Base-by-base conservation (phyloP, 2,329 filamentous ascomycete species). In the Penicillium janthinellum region DNA sequence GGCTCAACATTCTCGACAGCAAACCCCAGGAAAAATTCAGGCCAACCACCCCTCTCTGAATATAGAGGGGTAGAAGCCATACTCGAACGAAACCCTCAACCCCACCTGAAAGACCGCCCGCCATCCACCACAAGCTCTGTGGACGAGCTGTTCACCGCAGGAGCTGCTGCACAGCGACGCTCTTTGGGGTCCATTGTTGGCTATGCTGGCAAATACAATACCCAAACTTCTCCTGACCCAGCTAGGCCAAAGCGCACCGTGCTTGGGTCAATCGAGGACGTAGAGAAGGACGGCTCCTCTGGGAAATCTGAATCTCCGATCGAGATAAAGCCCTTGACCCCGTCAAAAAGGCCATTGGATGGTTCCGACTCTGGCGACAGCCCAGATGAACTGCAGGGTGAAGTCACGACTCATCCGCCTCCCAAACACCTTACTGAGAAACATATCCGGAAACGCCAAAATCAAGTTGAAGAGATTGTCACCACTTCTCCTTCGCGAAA, bases 321-420 rank as follows among this genome's bases (percentile, higher is more conserved):
- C 37, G 34, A 15, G 39, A 37, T 10, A 17, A 17, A 49, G 25
- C 55, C 44, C 41, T 50, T 39, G 28, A n/a, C 56, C 34, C 22
- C 42, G 15, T 54, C 44, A 3, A 56, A 63, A 50, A 56, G 34
- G 2, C 41, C 58, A 7, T 54, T 38, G 35, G 63, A 49, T 17
- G 14, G 25, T 38, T 58, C 56, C 17, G 64, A 62, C 25, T 50
- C 56, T n/a, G 65, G 69, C 41, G 76, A 78, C 41, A 79, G 77
- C 56, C 68, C 75, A 5, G 77, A 79, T 67, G 77, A 75, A 57
- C 60, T 79, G 2, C 77, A 79, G 57, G 76, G 75, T 11, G 74
- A 67, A 10, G 71, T 65, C 41, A 76, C 75, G 5, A 72, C 71
- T 39, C 53, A 59, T 4, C 68, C 63, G 28, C 22, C 64, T 25